These are phyloP conservation scores for Excoecaria cochinchinensis DNA, from an alignment of 345 rosid genomes.

Conservation along the genomic window DNA sequence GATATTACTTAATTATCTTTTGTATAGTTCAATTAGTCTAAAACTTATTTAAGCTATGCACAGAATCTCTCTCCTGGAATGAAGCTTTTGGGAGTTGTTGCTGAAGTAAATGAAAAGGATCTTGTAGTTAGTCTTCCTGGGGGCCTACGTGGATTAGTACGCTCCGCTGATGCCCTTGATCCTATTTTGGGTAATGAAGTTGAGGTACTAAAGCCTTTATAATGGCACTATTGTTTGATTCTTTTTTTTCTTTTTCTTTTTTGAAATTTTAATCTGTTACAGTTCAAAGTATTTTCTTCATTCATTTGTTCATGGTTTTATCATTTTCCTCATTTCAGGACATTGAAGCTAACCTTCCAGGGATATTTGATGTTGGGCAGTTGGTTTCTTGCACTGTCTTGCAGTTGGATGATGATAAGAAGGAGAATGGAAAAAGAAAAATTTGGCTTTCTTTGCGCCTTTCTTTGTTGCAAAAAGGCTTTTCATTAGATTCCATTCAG, in stretches of 20 bases:
- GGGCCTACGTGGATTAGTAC: slow-evolving; percentile 89
- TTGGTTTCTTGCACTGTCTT: slow-evolving; percentile 86
- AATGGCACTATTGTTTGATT: slow-evolving; percentile 11
- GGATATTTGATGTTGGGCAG: slow-evolving; percentile 62
- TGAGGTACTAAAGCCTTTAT: slow-evolving; percentile 43
- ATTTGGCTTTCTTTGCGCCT: slow-evolving; percentile 90
- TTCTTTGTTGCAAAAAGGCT: slow-evolving; percentile 71
- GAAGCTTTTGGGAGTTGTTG: slow-evolving; percentile 94
- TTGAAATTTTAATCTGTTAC: not conserved
- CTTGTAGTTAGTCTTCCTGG: slow-evolving; percentile 88
- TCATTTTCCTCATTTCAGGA: slow-evolving; percentile 36
- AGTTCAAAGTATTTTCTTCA: not conserved
- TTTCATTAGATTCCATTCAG: slow-evolving; percentile 70
- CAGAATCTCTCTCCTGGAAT: slow-evolving; percentile 92
- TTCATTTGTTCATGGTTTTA: not conserved
- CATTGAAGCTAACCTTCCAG: slow-evolving; percentile 51
- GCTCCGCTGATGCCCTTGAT: slow-evolving; percentile 73
- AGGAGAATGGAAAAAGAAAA: slow-evolving; percentile 69
- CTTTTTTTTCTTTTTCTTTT: slow-evolving; percentile 1
- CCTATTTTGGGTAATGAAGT: slow-evolving; percentile 47
- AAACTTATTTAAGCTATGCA: slow-evolving; percentile 14
- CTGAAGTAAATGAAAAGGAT: slow-evolving; percentile 92
- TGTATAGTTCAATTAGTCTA: slow-evolving; percentile 7
- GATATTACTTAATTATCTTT: not conserved
- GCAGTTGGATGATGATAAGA: slow-evolving; percentile 77